Evolutionary conservation across 768 basidiomycete genomes (phyloP).

Genomic region (Cubamyces sp.): DNA sequence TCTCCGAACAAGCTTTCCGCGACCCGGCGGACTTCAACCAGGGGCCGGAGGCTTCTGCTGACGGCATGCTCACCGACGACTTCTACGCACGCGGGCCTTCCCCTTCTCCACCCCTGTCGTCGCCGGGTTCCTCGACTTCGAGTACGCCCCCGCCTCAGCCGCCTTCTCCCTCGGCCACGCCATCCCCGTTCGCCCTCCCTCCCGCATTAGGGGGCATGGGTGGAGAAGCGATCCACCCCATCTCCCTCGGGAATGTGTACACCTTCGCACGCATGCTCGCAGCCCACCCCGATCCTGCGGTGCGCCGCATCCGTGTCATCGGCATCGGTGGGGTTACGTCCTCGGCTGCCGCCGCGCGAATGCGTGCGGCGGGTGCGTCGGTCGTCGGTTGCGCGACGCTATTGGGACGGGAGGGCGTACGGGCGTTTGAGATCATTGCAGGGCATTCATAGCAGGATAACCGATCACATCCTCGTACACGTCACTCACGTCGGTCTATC

Average conservation of each 20-base stretch:
- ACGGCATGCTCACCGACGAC: slow-evolving; percentile 18
- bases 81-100: neutral
- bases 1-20: slow-evolving; percentile 53
- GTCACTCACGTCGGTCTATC: neutral
- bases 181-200: slow-evolving; percentile 58
- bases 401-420: slow-evolving; percentile 46
- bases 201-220: slow-evolving; percentile 72
- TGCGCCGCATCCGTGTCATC: slow-evolving; percentile 61
- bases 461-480: too few species aligned
- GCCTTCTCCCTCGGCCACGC: slow-evolving; percentile 9
- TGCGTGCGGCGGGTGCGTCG: slow-evolving; percentile 74
- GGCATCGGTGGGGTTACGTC: slow-evolving; percentile 85
- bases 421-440: slow-evolving; percentile 39
- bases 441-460: neutral
- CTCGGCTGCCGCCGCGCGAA: slow-evolving; percentile 60
- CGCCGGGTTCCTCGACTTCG: slow-evolving; percentile 5
- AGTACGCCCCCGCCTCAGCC: slow-evolving; percentile 22
- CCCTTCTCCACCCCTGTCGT: neutral
- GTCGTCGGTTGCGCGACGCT: slow-evolving; percentile 69
- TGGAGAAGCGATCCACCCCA: slow-evolving; percentile 73
- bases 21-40: slow-evolving; percentile 15
- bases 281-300: slow-evolving; percentile 42
- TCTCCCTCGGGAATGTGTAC: slow-evolving; percentile 80
- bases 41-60: slow-evolving; percentile 4
- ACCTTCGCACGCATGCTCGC: slow-evolving; percentile 59